Evolutionary conservation across 495 filamentous ascomycete species (phyloP), one percentile per base, ranked within the genome.

Genomic region (Talaromyces nanjingensis): DNA sequence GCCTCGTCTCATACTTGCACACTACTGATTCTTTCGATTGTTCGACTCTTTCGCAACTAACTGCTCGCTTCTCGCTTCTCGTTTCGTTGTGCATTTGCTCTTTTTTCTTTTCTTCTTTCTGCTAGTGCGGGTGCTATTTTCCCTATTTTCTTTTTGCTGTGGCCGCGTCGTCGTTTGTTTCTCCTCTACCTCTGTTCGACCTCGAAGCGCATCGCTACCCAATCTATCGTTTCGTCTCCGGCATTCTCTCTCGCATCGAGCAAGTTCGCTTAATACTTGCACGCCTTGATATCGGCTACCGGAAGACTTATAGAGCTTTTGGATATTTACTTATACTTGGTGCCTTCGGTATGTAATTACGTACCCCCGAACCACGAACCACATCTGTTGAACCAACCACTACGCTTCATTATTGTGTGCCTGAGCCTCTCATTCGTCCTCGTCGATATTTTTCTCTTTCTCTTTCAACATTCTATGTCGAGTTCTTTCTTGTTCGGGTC

Each of bases 121-220:
- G 45, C 45, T 49, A 49, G 45, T 49, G 45, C 45, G 45, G 45
- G 45, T 49, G 45, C 45, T 18, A 22, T 70, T 60, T 66, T 68
- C 60, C 42, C 47, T 62, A 2, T 66, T 42, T 58, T 55, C n/a
- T 56, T 59, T 55, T 65, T 33, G 58, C 22, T 65, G 37, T 60
- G 62, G 31, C 45, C 42, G 22, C 42, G 39, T 58, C 45, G 57
- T 65, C 63, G 34, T 65, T 47, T 60, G 33, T 59, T 65, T 69
- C 60, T 67, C 59, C 57, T 65, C n/a, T 49, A 45, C 65, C 59
- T 64, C 65, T 12, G 22, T 37, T 60, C 52, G 52, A 25, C 25
- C 69, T 67, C 61, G 54, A 66, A 65, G 66, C 66, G 67, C 67
- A 70, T 59, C 68, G 63, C 61, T 68, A 69, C 67, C 59, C 61